These are phyloP conservation scores for Cordia subcordata DNA, from an alignment of 257 asterid genomes.

Conservation along the genomic window DNA sequence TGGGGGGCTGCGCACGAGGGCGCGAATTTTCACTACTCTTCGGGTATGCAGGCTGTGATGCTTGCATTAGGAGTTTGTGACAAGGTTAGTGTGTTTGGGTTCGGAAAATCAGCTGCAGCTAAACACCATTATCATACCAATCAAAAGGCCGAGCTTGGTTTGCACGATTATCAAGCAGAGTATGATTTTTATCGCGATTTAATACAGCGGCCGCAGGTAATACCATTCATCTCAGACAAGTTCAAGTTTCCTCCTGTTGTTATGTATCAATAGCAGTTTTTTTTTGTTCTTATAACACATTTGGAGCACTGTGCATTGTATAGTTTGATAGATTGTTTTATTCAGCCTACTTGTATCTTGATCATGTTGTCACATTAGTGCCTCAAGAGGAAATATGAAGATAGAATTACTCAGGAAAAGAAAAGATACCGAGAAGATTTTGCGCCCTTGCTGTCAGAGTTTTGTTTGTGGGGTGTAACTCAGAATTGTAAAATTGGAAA, in stretches of 20 bases:
- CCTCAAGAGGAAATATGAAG: neutral
- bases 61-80: slow-evolving; percentile 86
- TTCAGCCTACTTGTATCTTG: neutral
- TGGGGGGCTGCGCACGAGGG: slow-evolving; percentile 79
- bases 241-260: slow-evolving; percentile 61
- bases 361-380: slow-evolving; percentile 4
- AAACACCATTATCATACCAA: slow-evolving; percentile 93
- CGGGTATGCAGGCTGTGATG: slow-evolving; percentile 94
- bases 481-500: slow-evolving; percentile 16
- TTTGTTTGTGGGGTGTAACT: slow-evolving; percentile 5
- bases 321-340: slow-evolving; percentile 5
- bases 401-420: neutral
- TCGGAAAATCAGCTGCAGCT: slow-evolving; percentile 60
- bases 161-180: slow-evolving; percentile 95
- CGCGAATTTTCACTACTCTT: slow-evolving; percentile 76
- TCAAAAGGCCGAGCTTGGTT: slow-evolving; percentile 70
- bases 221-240: slow-evolving; percentile 71
- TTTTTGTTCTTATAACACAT: neutral
- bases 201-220: slow-evolving; percentile 41
- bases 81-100: slow-evolving; percentile 76
- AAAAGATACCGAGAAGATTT: neutral
- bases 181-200: slow-evolving; percentile 72
- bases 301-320: slow-evolving; percentile 5
- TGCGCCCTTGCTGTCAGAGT: neutral
- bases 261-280: slow-evolving; percentile 47